Evolutionary conservation across 257 asterid species (phyloP).

Genomic region (Petrea volubilis): DNA sequence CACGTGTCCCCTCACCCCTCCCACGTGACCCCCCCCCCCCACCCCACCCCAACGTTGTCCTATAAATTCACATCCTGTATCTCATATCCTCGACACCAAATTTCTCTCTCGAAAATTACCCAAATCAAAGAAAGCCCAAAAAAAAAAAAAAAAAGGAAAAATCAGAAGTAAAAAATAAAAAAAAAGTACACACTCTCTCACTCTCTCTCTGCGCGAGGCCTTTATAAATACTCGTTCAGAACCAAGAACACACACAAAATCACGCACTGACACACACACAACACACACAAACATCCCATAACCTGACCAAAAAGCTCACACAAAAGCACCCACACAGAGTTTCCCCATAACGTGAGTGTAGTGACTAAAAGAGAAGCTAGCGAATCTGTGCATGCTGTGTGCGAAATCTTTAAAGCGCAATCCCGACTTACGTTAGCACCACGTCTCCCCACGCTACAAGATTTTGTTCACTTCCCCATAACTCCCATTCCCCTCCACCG

Average conservation of each 20-base stretch:
- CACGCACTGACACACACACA: constrained; percentile 25
- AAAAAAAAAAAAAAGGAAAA: neutral
- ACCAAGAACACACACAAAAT: constrained; percentile 21
- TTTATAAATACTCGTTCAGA: neutral
- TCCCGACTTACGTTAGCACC: constrained; percentile 50
- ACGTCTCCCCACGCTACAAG: constrained; percentile 38
- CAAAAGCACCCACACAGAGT: neutral
- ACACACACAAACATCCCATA: constrained; percentile 17
- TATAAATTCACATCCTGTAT: constrained; percentile 55
- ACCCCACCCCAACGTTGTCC: constrained; percentile 25
- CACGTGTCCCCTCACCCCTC: constrained; percentile 57
- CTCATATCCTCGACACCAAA: constrained; percentile 50
- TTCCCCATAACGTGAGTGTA: constrained; percentile 15
- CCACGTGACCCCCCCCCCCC: constrained; percentile 38
- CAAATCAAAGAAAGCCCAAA: neutral
- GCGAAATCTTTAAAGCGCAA: constrained; percentile 55
- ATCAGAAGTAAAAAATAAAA: too few species aligned
- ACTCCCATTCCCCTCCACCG: neutral
- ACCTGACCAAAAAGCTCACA: constrained; percentile 14
- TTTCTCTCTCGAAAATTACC: neutral
- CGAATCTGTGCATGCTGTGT: constrained; percentile 59
- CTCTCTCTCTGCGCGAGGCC: neutral
- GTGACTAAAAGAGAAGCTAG: constrained; percentile 9
- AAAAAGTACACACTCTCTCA: neutral
- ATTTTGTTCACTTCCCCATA: constrained; percentile 26